Evolutionary conservation across 2,329 filamentous ascomycete genomes (phyloP).

Genomic region (Claviceps sorghi): DNA sequence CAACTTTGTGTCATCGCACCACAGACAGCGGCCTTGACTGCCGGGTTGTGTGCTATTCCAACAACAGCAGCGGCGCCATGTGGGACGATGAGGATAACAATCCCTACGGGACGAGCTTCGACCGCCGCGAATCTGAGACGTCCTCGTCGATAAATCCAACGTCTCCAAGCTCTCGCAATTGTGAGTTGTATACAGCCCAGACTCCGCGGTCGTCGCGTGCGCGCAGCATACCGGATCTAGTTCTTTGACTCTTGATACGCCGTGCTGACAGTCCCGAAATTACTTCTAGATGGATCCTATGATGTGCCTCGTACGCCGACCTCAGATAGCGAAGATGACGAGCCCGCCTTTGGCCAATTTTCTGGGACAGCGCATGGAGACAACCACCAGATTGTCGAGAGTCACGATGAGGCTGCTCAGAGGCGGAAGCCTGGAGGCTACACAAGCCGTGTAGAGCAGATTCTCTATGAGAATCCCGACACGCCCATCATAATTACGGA

Average conservation of each 20-base stretch:
- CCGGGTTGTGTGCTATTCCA: not conserved
- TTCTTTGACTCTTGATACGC: not conserved
- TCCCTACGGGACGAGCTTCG: constrained; percentile 82
- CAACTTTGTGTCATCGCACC: not conserved
- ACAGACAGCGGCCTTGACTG: not conserved
- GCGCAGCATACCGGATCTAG: not conserved
- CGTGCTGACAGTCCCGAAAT: not conserved
- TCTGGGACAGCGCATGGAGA: constrained; percentile 14
- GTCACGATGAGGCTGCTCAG: constrained; percentile 31
- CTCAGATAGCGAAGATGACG: constrained; percentile 53
- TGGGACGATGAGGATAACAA: constrained; percentile 99
- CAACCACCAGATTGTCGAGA: constrained; percentile 33
- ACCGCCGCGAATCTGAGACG: constrained; percentile 66
- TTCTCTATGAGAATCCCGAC: constrained; percentile 87
- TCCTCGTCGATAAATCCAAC: constrained; percentile 52
- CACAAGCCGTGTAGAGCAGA: constrained; percentile 91
- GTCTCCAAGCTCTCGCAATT: constrained; percentile 42
- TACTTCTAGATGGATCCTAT: constrained; percentile 25
- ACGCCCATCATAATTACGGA: constrained; percentile 84
- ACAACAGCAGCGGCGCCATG: constrained; percentile 37
- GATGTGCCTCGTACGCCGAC: constrained; percentile 58
- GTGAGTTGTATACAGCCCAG: constrained; percentile 29
- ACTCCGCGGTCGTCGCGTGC: not conserved
- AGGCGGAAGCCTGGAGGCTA: constrained; percentile 71
- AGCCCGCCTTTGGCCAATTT: constrained; percentile 25